Evolutionary conservation across 1,284 basidiomycete genomes (phyloP).

Genomic region (Ustilago nuda): DNA sequence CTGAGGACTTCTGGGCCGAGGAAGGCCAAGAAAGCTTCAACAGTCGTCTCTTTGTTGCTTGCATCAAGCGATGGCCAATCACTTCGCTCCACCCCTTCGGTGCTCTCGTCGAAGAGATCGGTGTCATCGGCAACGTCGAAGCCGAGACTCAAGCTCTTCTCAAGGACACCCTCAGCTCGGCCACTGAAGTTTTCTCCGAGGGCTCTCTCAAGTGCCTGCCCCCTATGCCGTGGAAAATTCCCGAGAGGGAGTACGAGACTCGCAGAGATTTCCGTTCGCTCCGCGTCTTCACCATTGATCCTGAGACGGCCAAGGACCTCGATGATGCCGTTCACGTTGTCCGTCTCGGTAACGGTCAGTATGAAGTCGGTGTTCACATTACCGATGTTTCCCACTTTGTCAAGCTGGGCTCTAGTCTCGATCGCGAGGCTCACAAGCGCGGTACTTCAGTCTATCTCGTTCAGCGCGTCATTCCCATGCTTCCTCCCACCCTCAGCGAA

Average conservation of each 20-base stretch:
- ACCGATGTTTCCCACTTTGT: conserved; percentile 95
- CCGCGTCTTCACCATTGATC: conserved; percentile 93
- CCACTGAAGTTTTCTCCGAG: conserved; percentile 68
- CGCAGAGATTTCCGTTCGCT: conserved; percentile 88
- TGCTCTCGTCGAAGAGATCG: conserved; percentile 95
- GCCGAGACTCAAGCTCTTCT: conserved; percentile 96
- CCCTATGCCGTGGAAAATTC: conserved; percentile 92
- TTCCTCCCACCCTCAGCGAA: conserved; percentile 89
- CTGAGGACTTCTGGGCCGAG: conserved; percentile 93
- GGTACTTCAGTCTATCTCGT: conserved; percentile 97
- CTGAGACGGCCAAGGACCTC: conserved; percentile 86
- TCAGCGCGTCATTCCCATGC: conserved; percentile 94
- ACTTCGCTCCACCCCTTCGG: conserved; percentile 99
- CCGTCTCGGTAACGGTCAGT: conserved; percentile 87
- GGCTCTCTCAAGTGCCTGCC: conserved; percentile 96
- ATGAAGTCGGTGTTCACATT: conserved; percentile 91
- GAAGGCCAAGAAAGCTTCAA: conserved; percentile 81
- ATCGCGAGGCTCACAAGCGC: conserved; percentile 96
- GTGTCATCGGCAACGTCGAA: conserved; percentile 96
- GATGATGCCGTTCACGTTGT: conserved; percentile 94
- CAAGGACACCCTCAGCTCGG: conserved; percentile 86
- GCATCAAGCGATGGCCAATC: conserved; percentile 89
- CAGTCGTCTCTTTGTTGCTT: conserved; percentile 93
- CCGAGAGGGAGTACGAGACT: conserved; percentile 86
- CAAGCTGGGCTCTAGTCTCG: conserved; percentile 93